These are phyloP conservation scores for Paracoccidioides lutzii DNA, from an alignment of 2,329 filamentous ascomycete species.

Conservation along the genomic window DNA sequence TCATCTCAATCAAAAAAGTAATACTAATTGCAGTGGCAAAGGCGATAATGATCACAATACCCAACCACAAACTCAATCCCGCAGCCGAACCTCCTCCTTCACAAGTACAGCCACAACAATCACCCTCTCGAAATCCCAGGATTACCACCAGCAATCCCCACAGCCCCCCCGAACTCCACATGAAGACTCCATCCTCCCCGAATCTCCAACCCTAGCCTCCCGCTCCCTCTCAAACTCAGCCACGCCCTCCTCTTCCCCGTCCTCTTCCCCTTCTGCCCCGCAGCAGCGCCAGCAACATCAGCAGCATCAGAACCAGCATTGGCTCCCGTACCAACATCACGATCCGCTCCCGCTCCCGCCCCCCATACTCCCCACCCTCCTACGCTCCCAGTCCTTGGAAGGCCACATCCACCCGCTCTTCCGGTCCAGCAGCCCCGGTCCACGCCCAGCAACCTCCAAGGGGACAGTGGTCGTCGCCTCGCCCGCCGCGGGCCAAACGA, in stretches of 20 bases:
- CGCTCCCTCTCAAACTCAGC: background rate
- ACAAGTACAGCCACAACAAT: background rate
- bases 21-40: background rate
- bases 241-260: background rate
- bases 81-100: background rate
- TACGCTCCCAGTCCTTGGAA: constrained; percentile 1
- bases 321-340: background rate
- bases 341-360: background rate
- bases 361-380: background rate
- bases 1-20: background rate
- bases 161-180: background rate
- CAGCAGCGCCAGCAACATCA: background rate
- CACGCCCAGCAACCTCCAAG: background rate
- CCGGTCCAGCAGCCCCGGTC: constrained; percentile 1
- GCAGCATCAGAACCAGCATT: background rate
- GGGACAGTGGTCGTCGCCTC: background rate
- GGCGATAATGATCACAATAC: background rate
- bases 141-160: background rate
- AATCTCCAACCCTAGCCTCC: background rate
- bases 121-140: background rate
- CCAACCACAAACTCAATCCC: background rate
- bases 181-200: constrained; percentile 2
- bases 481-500: background rate
- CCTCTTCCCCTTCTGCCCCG: background rate
- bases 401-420: constrained; percentile 5